phyloP scores from a whole-genome alignment of 208 protist species.

The Acanthamoeba lenticulata region DNA sequence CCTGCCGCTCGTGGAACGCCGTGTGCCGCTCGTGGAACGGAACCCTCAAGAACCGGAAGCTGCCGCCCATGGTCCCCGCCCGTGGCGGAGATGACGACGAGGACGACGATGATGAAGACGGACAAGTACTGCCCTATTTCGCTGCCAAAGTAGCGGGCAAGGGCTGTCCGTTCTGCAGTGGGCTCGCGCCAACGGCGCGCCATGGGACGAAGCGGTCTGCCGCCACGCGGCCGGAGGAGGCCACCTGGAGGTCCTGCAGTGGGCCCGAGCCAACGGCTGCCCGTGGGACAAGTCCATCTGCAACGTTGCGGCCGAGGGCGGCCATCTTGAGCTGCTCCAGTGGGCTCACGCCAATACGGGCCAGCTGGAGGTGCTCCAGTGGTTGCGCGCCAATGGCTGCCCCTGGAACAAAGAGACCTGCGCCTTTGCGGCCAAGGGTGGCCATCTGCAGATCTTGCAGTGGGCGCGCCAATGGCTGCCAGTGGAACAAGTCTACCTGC shows the following conservation, averaged over 20 bases:
- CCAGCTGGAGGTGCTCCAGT: background rate
- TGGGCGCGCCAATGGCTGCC: slow-evolving; percentile 1
- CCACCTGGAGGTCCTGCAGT: background rate
- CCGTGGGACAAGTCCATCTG: background rate
- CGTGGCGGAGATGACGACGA: too few species aligned
- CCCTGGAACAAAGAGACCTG: background rate
- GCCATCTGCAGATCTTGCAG: background rate
- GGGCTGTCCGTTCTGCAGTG: background rate
- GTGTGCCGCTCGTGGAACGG: too few species aligned
- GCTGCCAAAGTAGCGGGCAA: too few species aligned
- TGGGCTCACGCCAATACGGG: background rate
- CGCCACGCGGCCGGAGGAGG: background rate
- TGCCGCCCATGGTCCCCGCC: too few species aligned
- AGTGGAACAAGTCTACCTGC: background rate
- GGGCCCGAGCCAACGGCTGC: background rate
- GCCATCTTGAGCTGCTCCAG: background rate
- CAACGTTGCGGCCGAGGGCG: background rate
- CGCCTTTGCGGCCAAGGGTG: background rate
- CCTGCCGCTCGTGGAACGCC: too few species aligned
- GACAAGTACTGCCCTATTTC: too few species aligned
- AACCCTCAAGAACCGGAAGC: too few species aligned
- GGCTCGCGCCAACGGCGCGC: background rate
- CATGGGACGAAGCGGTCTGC: background rate
- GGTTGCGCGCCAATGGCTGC: background rate
- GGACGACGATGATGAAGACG: too few species aligned